Base-by-base conservation (phyloP, 192 early-diverging fungal species). In the Gigaspora rosea region DNA sequence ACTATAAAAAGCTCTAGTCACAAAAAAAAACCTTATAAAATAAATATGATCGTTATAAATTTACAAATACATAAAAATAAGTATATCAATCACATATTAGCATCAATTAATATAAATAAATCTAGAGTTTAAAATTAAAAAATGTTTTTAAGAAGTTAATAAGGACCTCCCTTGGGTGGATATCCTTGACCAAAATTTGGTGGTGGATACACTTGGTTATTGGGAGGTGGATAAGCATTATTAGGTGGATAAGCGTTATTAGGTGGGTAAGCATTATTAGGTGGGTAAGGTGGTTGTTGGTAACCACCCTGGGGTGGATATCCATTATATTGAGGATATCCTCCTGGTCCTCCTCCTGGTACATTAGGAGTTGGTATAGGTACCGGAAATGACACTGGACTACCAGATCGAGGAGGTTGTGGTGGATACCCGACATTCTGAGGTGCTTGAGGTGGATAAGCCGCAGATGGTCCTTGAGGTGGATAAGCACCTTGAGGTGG, bases 211-310 rank as follows among this genome's bases (percentile, higher is more conserved):
- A 35, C 10, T 10, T 4, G 33, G 4, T 57, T 22, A 59, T 18
- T 18, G 5, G 71, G 56, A 10, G 71, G 71, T 32, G 71, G 71
- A 58, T 73, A 73, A 73, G 10, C 41, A 20, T 73, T 59, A 71
- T 56, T 71, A 18, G 70, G 51, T 51, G 70, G 70, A 57, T 57
- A 71, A 32, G 50, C n/a, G 4, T 57, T 22, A 59, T 18, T 18
- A 10, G 71, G 71, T 32, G 71, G 71, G 46, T 73, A 73, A 73
- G 10, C 41, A 20, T 73, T 59, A 71, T 56, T 71, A 18, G 70
- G 51, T 51, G 70, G 70, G 54, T 57, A 71, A 32, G 50, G 2
- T 35, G 22, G 9, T 18, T 51, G n/a, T 57, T 27, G 71, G 46
- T 54, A 41, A 71, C 2, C 20, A 8, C 36, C 35, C 7, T n/a